These are phyloP conservation scores for Botryotinia convoluta DNA, from an alignment of 2,329 filamentous ascomycete genomes.

Conservation along the genomic window DNA sequence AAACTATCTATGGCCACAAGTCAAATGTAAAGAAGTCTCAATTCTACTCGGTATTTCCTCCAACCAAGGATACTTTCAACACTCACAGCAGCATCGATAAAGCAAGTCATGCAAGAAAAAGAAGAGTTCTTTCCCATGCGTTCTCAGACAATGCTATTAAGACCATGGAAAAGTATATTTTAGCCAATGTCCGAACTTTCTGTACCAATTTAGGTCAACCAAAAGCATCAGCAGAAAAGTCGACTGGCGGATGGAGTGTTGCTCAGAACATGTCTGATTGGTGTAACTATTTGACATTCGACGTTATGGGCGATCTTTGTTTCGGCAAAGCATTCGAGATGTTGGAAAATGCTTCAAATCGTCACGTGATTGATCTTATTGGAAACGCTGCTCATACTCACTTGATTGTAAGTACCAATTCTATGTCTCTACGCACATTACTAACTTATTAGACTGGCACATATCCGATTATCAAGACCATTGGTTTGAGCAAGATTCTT, in stretches of 20 bases:
- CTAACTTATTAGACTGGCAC: slow-evolving; percentile 48
- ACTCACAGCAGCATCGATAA: slow-evolving; percentile 72
- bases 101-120: slow-evolving; percentile 65
- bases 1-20: slow-evolving; percentile 63
- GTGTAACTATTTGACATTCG: slow-evolving; percentile 45
- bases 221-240: slow-evolving; percentile 42
- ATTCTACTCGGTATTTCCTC: slow-evolving; percentile 72
- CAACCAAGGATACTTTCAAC: slow-evolving; percentile 62
- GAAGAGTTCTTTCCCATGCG: slow-evolving; percentile 61
- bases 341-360: slow-evolving; percentile 51
- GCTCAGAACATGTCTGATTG: slow-evolving; percentile 58
- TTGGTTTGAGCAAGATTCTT: slow-evolving; percentile 64
- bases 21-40: slow-evolving; percentile 65
- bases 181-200: slow-evolving; percentile 50
- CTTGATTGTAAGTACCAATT: slow-evolving; percentile 51
- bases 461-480: slow-evolving; percentile 65
- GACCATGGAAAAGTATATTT: slow-evolving; percentile 37
- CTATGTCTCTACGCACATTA: background rate
- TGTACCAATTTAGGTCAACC: slow-evolving; percentile 50
- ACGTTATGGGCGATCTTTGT: slow-evolving; percentile 50
- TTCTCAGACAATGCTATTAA: slow-evolving; percentile 46
- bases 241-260: slow-evolving; percentile 47
- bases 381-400: slow-evolving; percentile 67
- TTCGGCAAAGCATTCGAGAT: slow-evolving; percentile 52
- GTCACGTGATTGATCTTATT: slow-evolving; percentile 65